Evolutionary conservation across 148 eudicot genomes (phyloP), one percentile per base, ranked within the genome.

Genomic region (Chenopodium album): DNA sequence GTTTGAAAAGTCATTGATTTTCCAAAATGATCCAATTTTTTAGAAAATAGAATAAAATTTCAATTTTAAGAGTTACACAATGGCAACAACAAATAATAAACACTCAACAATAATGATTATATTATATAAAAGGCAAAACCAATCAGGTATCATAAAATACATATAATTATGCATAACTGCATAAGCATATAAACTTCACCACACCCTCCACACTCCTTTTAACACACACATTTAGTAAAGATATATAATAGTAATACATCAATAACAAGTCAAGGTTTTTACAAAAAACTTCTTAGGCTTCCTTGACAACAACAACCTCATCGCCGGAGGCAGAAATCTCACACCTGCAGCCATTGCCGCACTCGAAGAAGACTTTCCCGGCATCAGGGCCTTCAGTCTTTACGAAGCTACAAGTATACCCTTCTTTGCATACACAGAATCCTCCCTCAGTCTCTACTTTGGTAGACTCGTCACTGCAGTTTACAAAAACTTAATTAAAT

Each of bases 291-390:
- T 41, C 8, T 50, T 9, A 50, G 14, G 54, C 54, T 9, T 79
- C 82, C 28, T 79, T 79, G 56, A 71, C 50, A n/a, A 77, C 81
- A 16, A 32, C 72, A 2, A 50, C 80, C 11, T 72, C 62, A 34
- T 60, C 60, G 2, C 83, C 86, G 16, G 78, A 76, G 54, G 79
- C 48, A 54, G 85, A 69, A 34, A 84, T 65, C 78, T 76, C 74
- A 23, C 86, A 84, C 50, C 77, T 60, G 69, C 76, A 77, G 7
- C 86, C 86, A 48, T 80, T 80, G 28, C 86, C 86, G 26, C 86
- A 84, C 46, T 84, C 86, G 16, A 81, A 32, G 56, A 80, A 60
- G 46, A 76, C 80, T 54, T 84, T 79, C 0, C 86, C 86, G 9
- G 86, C 79, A 64, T 80, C 83, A 34, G 84, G 32, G 22, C 84